Evolutionary conservation across 1,139 yeast genomes (phyloP), one percentile per base, ranked within the genome.

Genomic region (Suzukiozyma palmioleophila): DNA sequence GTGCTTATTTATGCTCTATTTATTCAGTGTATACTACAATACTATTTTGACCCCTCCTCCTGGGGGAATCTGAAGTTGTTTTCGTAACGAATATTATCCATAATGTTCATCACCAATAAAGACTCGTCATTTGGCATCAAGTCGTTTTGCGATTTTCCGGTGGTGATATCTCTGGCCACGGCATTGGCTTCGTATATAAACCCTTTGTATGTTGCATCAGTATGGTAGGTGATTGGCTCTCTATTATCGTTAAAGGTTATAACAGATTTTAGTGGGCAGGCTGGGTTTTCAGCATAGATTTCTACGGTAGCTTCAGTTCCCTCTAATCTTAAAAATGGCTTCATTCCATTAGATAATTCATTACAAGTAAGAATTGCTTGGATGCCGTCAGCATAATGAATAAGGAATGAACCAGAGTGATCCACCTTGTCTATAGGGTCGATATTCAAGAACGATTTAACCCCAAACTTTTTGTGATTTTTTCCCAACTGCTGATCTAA

Each of bases 171-270:
- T 32, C 61, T 48, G 7, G 77, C 79, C 34, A 64, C 65, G 11
- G 75, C 77, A 48, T 75, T 70, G 3, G 80, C 80, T 50, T 76
- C 81, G 52, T 69, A 69, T 41, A 70, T 69, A 53, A 75, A 71
- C 2, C 81, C 81, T 38, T 59, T 43, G 43, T 60, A 65, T 1
- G 56, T 62, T 18, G 59, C 53, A 16, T 54, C 53, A 41, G 66
- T 67, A 42, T 57, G 59, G 36, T 55, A 50, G 35, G 55, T 62
- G 29, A 50, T 47, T 4, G 55, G 45, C 22, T 50, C 53, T 3
- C 49, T 49, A 7, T 49, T 53, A 26, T 59, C 57, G 10, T 44
- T 46, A 43, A 57, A 55, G n/a, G 53, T 55, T 24, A 66, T 55
- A 38, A 56, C 58, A 45, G 52, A 65, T 45, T 52, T 53, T 35